Percentiles rank a stretch among this genome's conserved stretches.
These are phyloP conservation scores for Candida tunisiensis DNA, from an alignment of 1,139 yeast genomes.

Conservation along the genomic window DNA sequence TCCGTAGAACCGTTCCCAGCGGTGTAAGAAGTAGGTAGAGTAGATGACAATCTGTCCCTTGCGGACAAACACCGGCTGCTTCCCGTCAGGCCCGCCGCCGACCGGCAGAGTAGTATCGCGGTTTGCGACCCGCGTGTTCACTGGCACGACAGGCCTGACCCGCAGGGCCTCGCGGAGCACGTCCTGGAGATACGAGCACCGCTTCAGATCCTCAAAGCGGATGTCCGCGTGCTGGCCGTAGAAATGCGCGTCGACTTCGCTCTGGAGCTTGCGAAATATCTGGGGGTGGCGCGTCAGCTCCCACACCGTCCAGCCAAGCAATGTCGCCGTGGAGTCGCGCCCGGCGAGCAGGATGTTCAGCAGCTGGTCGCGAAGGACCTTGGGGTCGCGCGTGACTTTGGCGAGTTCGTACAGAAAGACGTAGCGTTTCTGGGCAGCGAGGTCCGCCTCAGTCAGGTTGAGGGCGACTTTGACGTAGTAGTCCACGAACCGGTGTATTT, in stretches of 20 bases:
- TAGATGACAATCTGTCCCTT: slow-evolving; percentile 40
- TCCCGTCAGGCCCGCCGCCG: slow-evolving; percentile 32
- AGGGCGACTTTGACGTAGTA: slow-evolving; percentile 14
- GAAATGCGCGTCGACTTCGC: slow-evolving; percentile 17
- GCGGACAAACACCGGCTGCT: slow-evolving; percentile 32
- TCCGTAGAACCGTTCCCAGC: slow-evolving; percentile 35
- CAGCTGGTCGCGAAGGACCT: slow-evolving; percentile 27
- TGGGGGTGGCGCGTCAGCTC: slow-evolving; percentile 27
- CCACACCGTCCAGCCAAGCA: slow-evolving; percentile 23
- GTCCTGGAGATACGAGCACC: slow-evolving; percentile 24
- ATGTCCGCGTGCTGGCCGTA: slow-evolving; percentile 8
- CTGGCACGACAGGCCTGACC: slow-evolving; percentile 13
- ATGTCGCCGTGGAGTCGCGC: slow-evolving; percentile 31
- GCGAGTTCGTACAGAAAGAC: slow-evolving; percentile 30
- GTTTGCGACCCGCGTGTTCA: slow-evolving; percentile 12
- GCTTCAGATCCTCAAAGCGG: slow-evolving; percentile 32
- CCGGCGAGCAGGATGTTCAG: slow-evolving; percentile 31
- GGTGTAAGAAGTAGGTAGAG: slow-evolving; percentile 38
- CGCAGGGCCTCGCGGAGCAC: slow-evolving; percentile 14
- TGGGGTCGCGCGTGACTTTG: slow-evolving; percentile 28
- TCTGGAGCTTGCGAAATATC: slow-evolving; percentile 23
- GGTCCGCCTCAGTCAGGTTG: slow-evolving; percentile 10
- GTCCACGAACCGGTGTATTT: slow-evolving; percentile 14
- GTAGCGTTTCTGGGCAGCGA: slow-evolving; percentile 10
- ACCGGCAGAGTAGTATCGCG: slow-evolving; percentile 27